Evolutionary conservation across 2,329 filamentous ascomycete genomes (phyloP), one percentile per base, ranked within the genome.

Genomic region (Ophiocordyceps camponoti-saundersi): DNA sequence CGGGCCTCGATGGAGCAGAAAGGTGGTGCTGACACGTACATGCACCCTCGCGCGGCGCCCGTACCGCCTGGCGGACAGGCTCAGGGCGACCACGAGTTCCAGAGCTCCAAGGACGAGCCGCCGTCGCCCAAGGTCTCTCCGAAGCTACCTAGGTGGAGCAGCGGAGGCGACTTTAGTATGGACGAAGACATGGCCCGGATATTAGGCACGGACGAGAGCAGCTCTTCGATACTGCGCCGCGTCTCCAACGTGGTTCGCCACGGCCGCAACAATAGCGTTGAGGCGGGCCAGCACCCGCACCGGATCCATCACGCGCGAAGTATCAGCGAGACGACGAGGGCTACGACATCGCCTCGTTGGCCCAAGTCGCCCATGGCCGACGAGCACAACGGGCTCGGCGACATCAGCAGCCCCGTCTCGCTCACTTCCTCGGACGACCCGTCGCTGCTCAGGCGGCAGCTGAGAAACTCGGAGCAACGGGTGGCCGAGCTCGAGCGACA

Each of bases 141-240:
- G 11, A 80, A 79, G 55, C 67, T 86, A 51, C 77, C 82, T 53
- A 73, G 81, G 56, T 85, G 77, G 77, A 94, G 83, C 62, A 74
- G 77, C 42, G 86, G 85, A 46, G 86, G 81, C 47, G 88, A 94
- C 53, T 92, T 95, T 58, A 92, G 84, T 49, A 80, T 95, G 81
- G 90, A 96, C 53, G 89, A 95, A 62, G 92, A 96, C 59, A 87
- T 95, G 78, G 84, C 85, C 47, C 82, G 89, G 48, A 90, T 95
- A 48, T 71, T 95, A 49, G 83, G 80, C 40, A 80, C 78, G 20
- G 86, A 90, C 50, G 85, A 88, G 59, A 71, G 74, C 42, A 82
- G 79, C 30, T 81, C 85, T 23, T 90, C 85, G 1, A 84, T 95
- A 50, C 69, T 96, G 51, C 84, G 86, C 48, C 80, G 87, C 46